phyloP scores from a whole-genome alignment of 768 basidiomycete genomes.

The Pulveroboletus sp. region DNA sequence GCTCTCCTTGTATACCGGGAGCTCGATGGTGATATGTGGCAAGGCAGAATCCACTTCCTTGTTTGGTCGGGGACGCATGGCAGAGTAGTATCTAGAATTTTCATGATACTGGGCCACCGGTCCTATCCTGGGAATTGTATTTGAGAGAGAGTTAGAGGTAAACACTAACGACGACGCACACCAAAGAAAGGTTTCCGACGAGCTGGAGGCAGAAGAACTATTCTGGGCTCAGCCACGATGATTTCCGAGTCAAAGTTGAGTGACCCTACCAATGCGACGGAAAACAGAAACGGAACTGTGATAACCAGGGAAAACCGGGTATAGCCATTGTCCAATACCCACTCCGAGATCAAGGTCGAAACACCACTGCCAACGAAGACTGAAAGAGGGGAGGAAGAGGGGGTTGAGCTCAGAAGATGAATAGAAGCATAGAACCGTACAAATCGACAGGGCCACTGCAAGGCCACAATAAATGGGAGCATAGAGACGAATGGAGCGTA shows the following conservation, averaged over 20 bases:
- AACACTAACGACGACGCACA: conserved; percentile 34
- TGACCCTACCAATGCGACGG: conserved; percentile 62
- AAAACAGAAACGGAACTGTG: conserved; percentile 68
- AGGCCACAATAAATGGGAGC: conserved; percentile 72
- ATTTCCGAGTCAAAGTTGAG: not conserved
- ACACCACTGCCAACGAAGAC: conserved; percentile 68
- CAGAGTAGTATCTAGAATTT: conserved; percentile 81
- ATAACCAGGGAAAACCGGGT: conserved; percentile 60
- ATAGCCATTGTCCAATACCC: conserved; percentile 55
- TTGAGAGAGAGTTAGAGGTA: conserved; percentile 4
- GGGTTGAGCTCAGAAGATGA: conserved; percentile 5
- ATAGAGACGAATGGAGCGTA: conserved; percentile 55
- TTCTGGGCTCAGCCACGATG: conserved; percentile 5
- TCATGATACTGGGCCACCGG: conserved; percentile 83
- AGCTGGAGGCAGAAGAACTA: conserved; percentile 77
- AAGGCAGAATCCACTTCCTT: conserved; percentile 56
- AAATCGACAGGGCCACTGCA: conserved; percentile 55
- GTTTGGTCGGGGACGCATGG: conserved; percentile 54
- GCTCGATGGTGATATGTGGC: conserved; percentile 74
- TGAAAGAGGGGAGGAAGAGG: conserved; percentile 21
- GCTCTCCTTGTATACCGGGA: conserved; percentile 87
- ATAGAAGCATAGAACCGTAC: conserved; percentile 37
- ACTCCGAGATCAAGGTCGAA: conserved; percentile 59
- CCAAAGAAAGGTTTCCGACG: conserved; percentile 54
- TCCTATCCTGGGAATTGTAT: conserved; percentile 48